Evolutionary conservation across 192 early-diverging fungal species (phyloP).

Genomic region (Mortierella alpina): DNA sequence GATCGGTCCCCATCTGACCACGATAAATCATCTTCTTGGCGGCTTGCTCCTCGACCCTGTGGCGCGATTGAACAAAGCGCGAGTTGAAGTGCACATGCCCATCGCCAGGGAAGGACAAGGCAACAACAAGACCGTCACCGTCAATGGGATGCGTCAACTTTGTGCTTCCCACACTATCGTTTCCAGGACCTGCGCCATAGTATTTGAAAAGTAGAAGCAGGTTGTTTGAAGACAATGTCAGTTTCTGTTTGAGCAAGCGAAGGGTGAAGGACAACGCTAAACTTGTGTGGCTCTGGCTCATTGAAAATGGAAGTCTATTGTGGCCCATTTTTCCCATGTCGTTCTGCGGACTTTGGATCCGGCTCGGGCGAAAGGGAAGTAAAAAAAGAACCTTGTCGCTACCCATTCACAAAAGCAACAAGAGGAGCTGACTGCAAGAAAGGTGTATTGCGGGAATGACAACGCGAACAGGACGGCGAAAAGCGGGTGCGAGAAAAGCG

Average conservation of each 20-base stretch:
- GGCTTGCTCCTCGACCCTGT: slow-evolving; percentile 41
- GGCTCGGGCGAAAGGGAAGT: neutral
- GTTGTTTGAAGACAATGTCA: neutral
- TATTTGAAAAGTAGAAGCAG: neutral
- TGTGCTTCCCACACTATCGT: slow-evolving; percentile 30
- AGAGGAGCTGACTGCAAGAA: neutral
- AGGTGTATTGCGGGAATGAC: neutral
- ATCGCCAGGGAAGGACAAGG: slow-evolving; percentile 35
- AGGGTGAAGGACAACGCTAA: too few relatives aligned
- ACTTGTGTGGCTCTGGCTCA: too few relatives aligned
- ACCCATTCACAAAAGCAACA: neutral
- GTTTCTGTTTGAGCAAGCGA: too few relatives aligned
- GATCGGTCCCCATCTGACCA: slow-evolving; percentile 50
- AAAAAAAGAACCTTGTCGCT: neutral
- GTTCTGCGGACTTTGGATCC: too few relatives aligned
- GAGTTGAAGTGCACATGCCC: slow-evolving; percentile 53
- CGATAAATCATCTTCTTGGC: slow-evolving; percentile 43
- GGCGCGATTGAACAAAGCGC: slow-evolving; percentile 44
- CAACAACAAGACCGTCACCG: slow-evolving; percentile 42
- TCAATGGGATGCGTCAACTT: slow-evolving; percentile 42
- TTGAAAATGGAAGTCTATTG: too few relatives aligned
- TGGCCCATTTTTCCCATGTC: too few relatives aligned
- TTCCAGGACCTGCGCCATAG: slow-evolving; percentile 34
- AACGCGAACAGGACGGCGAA: neutral
- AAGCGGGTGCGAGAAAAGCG: neutral